Evolutionary conservation across 306 rosid genomes (phyloP).

Genomic region (Prunus kanzakura): DNA sequence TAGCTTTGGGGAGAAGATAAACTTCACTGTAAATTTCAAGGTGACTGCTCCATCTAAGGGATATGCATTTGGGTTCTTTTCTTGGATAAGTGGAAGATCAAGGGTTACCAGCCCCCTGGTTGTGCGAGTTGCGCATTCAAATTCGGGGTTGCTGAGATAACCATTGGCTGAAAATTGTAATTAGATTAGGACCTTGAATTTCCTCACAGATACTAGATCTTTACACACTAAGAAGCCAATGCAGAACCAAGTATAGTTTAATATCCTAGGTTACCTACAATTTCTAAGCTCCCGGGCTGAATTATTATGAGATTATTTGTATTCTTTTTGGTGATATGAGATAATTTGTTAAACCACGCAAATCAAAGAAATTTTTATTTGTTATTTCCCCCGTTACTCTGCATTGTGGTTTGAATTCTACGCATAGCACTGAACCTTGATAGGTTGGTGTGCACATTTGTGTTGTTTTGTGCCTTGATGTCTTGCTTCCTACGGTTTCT

Average conservation of each 20-base stretch:
- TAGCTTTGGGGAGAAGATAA: conserved; percentile 52
- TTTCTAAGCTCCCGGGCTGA: background rate
- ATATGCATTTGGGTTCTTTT: conserved; percentile 62
- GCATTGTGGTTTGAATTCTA: background rate
- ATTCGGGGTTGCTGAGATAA: conserved; percentile 47
- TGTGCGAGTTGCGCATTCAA: conserved; percentile 43
- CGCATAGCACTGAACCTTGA: background rate
- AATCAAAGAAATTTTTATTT: background rate
- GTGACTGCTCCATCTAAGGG: conserved; percentile 54
- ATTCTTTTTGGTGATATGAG: background rate
- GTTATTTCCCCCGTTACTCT: background rate
- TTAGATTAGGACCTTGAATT: conserved; percentile 27
- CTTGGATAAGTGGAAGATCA: conserved; percentile 49
- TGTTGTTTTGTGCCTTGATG: background rate
- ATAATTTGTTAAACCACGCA: background rate
- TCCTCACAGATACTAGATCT: conserved; percentile 18
- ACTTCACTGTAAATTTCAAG: conserved; percentile 55
- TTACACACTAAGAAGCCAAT: conserved; percentile 7
- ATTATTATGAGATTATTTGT: conserved; percentile 6
- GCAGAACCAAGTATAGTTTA: conserved; percentile 3
- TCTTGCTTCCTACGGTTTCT: background rate
- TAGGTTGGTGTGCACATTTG: background rate
- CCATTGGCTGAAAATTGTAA: conserved; percentile 18
- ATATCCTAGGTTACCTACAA: conserved; percentile 1
- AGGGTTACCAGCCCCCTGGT: conserved; percentile 63